Percentiles rank a stretch among this genome's conserved stretches.
These are phyloP conservation scores for Globisporangium iwayamae DNA, from an alignment of 352 stramenopile species.

Conservation along the genomic window DNA sequence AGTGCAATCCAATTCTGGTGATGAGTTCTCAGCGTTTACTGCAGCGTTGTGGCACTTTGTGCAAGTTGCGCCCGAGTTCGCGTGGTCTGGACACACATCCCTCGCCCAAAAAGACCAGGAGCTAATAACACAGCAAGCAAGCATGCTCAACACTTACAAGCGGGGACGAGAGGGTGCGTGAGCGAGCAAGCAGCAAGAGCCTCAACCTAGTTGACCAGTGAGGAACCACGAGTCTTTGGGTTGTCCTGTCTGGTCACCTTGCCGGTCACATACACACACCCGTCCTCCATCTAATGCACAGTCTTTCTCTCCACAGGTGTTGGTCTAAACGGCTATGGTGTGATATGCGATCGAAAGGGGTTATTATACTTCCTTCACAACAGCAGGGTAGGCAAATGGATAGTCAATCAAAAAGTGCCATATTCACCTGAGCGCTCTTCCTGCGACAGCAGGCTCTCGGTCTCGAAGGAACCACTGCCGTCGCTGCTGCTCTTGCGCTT, in stretches of 20 bases:
- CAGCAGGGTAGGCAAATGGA: neutral
- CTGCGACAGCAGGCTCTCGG: conserved; percentile 26
- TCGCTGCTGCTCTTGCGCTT: conserved; percentile 26
- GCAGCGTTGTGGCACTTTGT: too few species aligned
- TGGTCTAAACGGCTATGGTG: neutral
- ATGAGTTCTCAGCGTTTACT: too few species aligned
- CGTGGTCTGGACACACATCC: too few species aligned
- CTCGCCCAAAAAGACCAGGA: neutral
- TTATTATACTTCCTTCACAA: neutral
- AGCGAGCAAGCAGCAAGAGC: conserved; percentile 1
- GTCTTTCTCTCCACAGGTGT: neutral
- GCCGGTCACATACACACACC: neutral
- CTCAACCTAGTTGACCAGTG: neutral
- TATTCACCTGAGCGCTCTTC: conserved; percentile 21
- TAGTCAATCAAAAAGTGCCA: conserved; percentile 13
- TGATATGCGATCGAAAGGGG: neutral
- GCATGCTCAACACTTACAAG: neutral
- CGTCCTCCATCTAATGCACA: neutral
- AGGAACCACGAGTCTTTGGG: neutral
- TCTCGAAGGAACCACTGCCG: conserved; percentile 22
- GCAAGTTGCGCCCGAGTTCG: too few species aligned
- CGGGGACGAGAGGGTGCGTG: neutral
- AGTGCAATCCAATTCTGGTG: too few species aligned
- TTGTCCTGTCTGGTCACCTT: neutral
- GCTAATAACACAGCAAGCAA: neutral